Conservation (phyloP, 768 basidiomycete species). For the Grammothele lineata region DNA sequence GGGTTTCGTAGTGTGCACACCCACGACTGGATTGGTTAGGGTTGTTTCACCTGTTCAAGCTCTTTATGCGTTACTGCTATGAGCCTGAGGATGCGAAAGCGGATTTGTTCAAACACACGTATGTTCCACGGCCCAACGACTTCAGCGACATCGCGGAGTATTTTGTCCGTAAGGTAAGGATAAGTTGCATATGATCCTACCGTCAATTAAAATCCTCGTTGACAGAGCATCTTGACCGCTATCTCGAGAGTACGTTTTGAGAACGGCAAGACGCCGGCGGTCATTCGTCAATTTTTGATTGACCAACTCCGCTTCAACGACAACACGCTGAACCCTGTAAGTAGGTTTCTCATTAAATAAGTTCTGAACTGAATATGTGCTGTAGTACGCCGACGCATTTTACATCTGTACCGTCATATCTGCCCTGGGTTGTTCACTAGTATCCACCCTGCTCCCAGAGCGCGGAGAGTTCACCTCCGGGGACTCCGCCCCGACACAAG, state of each 20-base stretch:
- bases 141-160: slow-evolving; percentile 91
- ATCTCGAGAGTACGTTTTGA: slow-evolving; percentile 85
- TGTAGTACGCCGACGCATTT: slow-evolving; percentile 86
- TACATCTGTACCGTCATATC: slow-evolving; percentile 87
- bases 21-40: slow-evolving; percentile 83
- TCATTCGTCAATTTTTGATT: slow-evolving; percentile 84
- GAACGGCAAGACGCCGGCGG: slow-evolving; percentile 79
- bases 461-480: slow-evolving; percentile 71
- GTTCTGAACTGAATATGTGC: slow-evolving; percentile 1
- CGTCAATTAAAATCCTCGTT: too few species aligned
- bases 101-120: slow-evolving; percentile 81
- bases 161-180: slow-evolving; percentile 84
- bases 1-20: slow-evolving; percentile 66
- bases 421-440: slow-evolving; percentile 72
- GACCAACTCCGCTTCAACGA: slow-evolving; percentile 95
- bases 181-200: too few species aligned
- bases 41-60: slow-evolving; percentile 92
- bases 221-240: slow-evolving; percentile 71
- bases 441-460: slow-evolving; percentile 75
- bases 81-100: slow-evolving; percentile 79
- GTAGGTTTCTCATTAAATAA: slow-evolving; percentile 26
- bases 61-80: slow-evolving; percentile 88
- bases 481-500: slow-evolving; percentile 63
- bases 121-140: slow-evolving; percentile 93
- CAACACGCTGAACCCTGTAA: slow-evolving; percentile 84